These are phyloP conservation scores for Neonectria neomacrospora DNA, from an alignment of 2,329 filamentous ascomycete species.

Conservation along the genomic window DNA sequence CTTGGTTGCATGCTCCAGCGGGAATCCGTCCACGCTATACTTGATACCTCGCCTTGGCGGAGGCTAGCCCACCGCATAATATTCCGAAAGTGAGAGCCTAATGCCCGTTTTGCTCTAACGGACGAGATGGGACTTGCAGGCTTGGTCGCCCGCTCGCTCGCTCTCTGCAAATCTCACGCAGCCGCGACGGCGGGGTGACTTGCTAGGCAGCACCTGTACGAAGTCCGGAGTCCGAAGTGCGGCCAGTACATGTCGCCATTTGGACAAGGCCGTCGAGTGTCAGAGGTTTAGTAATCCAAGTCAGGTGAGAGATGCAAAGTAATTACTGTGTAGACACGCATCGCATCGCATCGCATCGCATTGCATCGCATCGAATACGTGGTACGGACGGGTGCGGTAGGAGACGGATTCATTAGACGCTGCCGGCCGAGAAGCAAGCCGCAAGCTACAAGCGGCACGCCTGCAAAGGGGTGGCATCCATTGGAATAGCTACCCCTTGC, in stretches of 20 bases:
- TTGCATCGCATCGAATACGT: neutral
- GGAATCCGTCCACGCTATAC: conserved; percentile 24
- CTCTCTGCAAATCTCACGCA: neutral
- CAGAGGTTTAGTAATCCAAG: neutral
- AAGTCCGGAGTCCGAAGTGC: neutral
- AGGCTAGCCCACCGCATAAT: conserved; percentile 40
- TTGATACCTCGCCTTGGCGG: conserved; percentile 35
- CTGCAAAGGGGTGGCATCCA: neutral
- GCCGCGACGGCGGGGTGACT: neutral
- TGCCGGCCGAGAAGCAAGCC: conserved; percentile 1
- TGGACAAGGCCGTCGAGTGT: neutral
- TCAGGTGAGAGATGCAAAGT: too few species aligned
- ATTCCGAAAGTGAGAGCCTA: conserved; percentile 40
- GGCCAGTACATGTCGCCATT: neutral
- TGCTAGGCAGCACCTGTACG: neutral
- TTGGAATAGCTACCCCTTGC: conserved; percentile 4
- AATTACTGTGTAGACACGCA: too few species aligned
- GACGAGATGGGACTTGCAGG: conserved; percentile 1
- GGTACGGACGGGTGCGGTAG: neutral
- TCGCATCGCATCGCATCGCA: too few species aligned
- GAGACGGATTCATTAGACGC: neutral
- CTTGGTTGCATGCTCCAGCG: conserved; percentile 15
- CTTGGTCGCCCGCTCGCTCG: conserved; percentile 7
- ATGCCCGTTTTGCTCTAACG: conserved; percentile 7
- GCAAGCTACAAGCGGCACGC: neutral